Evolutionary conservation across 2,329 filamentous ascomycete species (phyloP), one percentile per base, ranked within the genome.

Genomic region (Rasamsonia emersonii): DNA sequence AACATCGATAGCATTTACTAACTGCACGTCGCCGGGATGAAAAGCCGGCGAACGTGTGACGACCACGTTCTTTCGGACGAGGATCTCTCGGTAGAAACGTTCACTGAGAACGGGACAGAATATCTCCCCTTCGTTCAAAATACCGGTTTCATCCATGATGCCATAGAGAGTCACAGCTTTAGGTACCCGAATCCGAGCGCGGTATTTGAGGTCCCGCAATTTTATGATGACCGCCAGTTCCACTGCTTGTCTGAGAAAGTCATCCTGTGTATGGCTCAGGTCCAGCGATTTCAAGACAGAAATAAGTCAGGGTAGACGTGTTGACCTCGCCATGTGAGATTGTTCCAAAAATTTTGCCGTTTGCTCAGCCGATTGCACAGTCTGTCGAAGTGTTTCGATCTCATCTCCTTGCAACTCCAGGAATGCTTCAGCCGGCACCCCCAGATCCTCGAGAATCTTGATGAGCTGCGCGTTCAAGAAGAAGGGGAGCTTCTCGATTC

Each of bases 371-470:
- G 62, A 13, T 66, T 71, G 0, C 0, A 78, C 79, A 28, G 81
- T 74, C 8, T 58, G 56, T 3, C 75, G 70, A 4, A 93, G 61
- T 9, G 68, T 61, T 0, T 67, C 42, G 3, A 91, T 58, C 17
- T 79, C 79, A n/a, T 62, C 59, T 1, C 65, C 60, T 52, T 91
- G 85, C 1, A 84, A 57, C 0, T 65, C 47, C 8, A 80, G 49
- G 42, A 93, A 89, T 51, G 73, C 79, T 0, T 56, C 35, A 1
- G 61, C 48, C 0, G 65, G 50, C 0, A 82, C 75, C 0, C 71
- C 69, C 53, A 89, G 76, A 42, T 93, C 86, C 48, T 93, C 86
- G 1, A 93, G 55, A 4, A 93, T 86, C 51, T 93, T 93, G 59
- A 93, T 86, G 39, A 88, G 67, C 42, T 84, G 83, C 1, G 81